These are phyloP conservation scores for Solanum ahanhuiri DNA, from an alignment of 257 asterid genomes.

Conservation along the genomic window DNA sequence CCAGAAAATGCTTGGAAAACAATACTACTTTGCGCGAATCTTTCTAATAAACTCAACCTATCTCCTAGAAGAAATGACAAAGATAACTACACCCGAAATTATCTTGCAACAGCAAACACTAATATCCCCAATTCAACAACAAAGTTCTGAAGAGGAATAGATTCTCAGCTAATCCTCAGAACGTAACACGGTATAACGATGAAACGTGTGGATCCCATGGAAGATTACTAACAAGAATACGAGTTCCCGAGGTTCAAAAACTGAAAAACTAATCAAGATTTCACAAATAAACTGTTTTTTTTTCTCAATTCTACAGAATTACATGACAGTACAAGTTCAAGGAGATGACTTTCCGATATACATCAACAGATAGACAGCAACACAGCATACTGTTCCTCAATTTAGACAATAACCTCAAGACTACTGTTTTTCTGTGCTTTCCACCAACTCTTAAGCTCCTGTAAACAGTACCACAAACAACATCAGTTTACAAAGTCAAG, in stretches of 20 bases:
- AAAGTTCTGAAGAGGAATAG: background rate
- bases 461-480: constrained; percentile 4
- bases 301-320: constrained; percentile 48
- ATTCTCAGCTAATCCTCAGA: constrained; percentile 59
- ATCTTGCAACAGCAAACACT: background rate
- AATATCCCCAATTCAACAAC: background rate
- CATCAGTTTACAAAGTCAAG: background rate
- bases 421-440: background rate
- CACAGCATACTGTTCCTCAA: constrained; percentile 75
- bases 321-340: constrained; percentile 88
- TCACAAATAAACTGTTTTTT: background rate
- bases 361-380: constrained; percentile 65
- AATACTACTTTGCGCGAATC: background rate
- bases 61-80: background rate
- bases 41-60: background rate
- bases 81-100: background rate
- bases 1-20: background rate
- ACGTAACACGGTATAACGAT: constrained; percentile 68
- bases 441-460: constrained; percentile 16
- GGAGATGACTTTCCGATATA: constrained; percentile 61
- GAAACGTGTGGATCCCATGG: constrained; percentile 76
- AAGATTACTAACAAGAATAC: background rate
- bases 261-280: background rate
- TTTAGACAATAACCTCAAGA: constrained; percentile 1
- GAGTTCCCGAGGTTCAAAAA: background rate